Evolutionary conservation across 805 yeast species (phyloP).

Genomic region (Cyberlindnera xishuangbannaensis): DNA sequence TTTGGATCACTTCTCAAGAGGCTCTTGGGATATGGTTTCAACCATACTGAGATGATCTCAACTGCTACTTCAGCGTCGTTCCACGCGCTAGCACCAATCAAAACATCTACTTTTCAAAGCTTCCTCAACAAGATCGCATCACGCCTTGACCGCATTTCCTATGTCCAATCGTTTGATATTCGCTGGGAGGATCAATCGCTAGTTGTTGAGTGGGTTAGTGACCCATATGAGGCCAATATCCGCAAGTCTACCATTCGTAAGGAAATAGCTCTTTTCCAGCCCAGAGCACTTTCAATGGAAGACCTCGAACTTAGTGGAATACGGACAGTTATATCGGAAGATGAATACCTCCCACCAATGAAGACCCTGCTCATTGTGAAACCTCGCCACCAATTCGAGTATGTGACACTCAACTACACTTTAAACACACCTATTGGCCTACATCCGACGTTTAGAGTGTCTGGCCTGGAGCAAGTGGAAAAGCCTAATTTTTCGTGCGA

Average conservation of each 20-base stretch:
- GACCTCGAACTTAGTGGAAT: constrained; percentile 23
- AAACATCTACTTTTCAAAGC: constrained; percentile 15
- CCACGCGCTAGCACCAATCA: constrained; percentile 11
- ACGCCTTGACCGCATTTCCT: constrained; percentile 17
- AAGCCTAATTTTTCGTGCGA: constrained; percentile 31
- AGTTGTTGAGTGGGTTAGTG: constrained; percentile 16
- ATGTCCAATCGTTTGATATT: constrained; percentile 18
- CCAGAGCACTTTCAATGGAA: constrained; percentile 8
- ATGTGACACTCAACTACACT: constrained; percentile 9
- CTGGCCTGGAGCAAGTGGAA: neutral
- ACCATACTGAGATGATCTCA: constrained; percentile 12
- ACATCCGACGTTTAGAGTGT: constrained; percentile 30
- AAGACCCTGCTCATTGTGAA: constrained; percentile 21
- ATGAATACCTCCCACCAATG: constrained; percentile 18
- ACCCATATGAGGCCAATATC: constrained; percentile 17
- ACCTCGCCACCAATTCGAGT: constrained; percentile 17
- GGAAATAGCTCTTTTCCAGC: constrained; percentile 22
- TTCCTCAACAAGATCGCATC: constrained; percentile 13
- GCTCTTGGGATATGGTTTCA: constrained; percentile 13
- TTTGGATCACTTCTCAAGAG: constrained; percentile 13
- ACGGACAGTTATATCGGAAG: constrained; percentile 12
- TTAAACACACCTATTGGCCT: constrained; percentile 29
- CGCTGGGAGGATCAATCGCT: constrained; percentile 12
- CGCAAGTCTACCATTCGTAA: constrained; percentile 11
- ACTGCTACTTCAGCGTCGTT: constrained; percentile 21